These are phyloP conservation scores for Lactarius indigo DNA, from an alignment of 768 basidiomycete species.

Conservation along the genomic window DNA sequence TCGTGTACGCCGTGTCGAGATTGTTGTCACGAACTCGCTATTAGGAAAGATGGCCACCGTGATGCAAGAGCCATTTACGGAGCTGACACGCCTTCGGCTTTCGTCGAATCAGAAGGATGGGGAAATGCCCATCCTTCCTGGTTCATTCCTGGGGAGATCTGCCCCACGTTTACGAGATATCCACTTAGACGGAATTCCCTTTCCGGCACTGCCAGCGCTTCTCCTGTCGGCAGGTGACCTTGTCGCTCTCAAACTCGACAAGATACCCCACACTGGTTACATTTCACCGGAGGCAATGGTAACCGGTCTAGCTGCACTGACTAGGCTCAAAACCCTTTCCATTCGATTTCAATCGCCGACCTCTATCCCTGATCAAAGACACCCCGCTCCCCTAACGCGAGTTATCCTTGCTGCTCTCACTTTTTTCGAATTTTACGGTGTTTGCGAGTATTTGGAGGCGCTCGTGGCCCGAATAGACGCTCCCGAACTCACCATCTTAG, in stretches of 20 bases:
- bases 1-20: background rate
- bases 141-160: background rate
- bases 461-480: background rate
- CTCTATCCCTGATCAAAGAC: background rate
- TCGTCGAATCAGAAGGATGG: background rate
- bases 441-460: background rate
- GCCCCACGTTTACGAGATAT: background rate
- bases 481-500: background rate
- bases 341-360: background rate
- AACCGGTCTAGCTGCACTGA: background rate
- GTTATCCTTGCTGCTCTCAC: too few species aligned
- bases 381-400: too few species aligned
- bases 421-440: background rate
- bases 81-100: background rate
- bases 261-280: background rate
- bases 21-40: background rate
- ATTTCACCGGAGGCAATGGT: background rate
- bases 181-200: background rate
- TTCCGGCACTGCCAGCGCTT: background rate
- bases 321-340: background rate
- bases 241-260: background rate
- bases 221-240: background rate
- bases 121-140: background rate
- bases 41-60: background rate
- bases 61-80: background rate